A percentile compares a stretch with the other conserved stretches of the same genome.
These are phyloP conservation scores for Jimgerdemannia lactiflua DNA, from an alignment of 192 early-diverging fungal genomes.

Conservation along the genomic window DNA sequence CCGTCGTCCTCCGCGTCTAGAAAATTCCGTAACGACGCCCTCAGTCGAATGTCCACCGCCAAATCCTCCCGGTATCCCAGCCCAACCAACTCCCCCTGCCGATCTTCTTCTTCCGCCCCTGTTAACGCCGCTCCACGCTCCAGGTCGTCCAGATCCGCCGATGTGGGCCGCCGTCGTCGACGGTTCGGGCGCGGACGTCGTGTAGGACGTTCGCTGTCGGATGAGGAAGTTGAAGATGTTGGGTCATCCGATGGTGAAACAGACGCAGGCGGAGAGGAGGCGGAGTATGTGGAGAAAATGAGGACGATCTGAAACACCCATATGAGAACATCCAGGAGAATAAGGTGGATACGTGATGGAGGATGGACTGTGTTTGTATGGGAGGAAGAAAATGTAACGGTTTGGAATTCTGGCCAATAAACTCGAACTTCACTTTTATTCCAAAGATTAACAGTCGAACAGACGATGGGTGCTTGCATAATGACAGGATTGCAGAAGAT, in stretches of 20 bases:
- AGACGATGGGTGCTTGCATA: too few relatives aligned
- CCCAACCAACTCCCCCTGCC: constrained; percentile 1
- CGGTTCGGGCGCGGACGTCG: not conserved
- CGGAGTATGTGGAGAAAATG: constrained; percentile 20
- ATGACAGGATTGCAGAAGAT: too few relatives aligned
- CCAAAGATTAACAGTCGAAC: too few relatives aligned
- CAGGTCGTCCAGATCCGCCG: not conserved
- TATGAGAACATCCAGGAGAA: constrained; percentile 18
- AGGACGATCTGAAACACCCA: constrained; percentile 24
- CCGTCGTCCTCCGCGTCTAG: constrained; percentile 18
- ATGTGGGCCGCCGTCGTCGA: not conserved
- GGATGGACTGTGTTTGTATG: constrained; percentile 5
- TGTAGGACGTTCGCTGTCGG: not conserved
- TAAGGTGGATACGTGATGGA: constrained; percentile 14
- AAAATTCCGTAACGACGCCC: constrained; percentile 21
- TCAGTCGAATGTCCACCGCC: constrained; percentile 22
- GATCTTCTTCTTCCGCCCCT: constrained; percentile 11
- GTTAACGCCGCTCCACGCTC: not conserved
- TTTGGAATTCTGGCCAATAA: not conserved
- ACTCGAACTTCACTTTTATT: too few relatives aligned
- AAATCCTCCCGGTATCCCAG: constrained; percentile 21
- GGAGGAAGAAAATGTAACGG: too few relatives aligned
- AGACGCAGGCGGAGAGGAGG: constrained; percentile 12
- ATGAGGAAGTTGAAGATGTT: constrained; percentile 2
- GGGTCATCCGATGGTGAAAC: constrained; percentile 4